Conservation (phyloP, 176 grass and related monocot genomes). For the Hsuehochloa calcarea region DNA sequence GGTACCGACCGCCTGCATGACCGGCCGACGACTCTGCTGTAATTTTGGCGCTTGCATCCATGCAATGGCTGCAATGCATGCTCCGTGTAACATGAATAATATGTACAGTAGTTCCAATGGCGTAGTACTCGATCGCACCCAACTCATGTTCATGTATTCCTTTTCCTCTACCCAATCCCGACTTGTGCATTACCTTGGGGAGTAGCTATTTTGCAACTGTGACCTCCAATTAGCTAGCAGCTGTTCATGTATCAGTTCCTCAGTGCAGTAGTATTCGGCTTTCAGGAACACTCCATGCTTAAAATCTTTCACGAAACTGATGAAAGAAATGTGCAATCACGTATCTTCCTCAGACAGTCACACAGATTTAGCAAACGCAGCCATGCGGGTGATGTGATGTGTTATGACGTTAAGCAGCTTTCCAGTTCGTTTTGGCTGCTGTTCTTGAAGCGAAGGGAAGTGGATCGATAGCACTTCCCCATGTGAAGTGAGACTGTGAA, state of each 20-base stretch:
- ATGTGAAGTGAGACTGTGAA: not conserved
- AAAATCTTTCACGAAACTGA: not conserved
- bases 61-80: not conserved
- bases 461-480: not conserved
- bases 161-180: not conserved
- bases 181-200: constrained; percentile 10
- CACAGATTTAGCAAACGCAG: not conserved
- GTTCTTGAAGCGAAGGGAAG: not conserved
- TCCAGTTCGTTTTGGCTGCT: not conserved
- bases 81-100: constrained; percentile 44
- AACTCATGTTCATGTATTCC: not conserved
- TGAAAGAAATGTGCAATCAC: not conserved
- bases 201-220: not conserved
- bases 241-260: not conserved
- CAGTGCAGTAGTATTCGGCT: not conserved
- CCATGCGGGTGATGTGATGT: not conserved
- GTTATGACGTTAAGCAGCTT: not conserved
- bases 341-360: not conserved
- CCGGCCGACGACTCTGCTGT: not conserved
- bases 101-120: constrained; percentile 30
- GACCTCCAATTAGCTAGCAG: not conserved
- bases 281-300: not conserved
- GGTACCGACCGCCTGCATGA: not conserved
- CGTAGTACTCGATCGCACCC: not conserved
- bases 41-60: constrained; percentile 22